Evolutionary conservation across 495 filamentous ascomycete species (phyloP), one percentile per base, ranked within the genome.

Genomic region (Annulohypoxylon stygium): DNA sequence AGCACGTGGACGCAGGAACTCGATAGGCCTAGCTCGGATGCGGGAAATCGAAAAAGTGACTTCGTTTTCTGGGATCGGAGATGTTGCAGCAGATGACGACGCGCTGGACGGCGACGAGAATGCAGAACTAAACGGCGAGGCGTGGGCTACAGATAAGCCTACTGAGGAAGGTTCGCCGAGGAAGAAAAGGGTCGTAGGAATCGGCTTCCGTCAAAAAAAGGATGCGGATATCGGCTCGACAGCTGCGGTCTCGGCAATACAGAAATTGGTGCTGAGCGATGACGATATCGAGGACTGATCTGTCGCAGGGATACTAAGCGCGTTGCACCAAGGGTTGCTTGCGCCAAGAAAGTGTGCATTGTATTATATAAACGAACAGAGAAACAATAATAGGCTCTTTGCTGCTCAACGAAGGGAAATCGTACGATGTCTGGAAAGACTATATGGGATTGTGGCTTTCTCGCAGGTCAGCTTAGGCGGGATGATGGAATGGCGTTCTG

Each of bases 281-380:
- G 96, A 99, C 85, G 96, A 99, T 86, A 98, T 99, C 81, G 93
- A 94, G 80, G 95, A 98, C 77, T 88, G 30, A 61, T 2, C 36
- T 20, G 43, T 20, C 6, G n/a, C 33, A 4, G 30, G 30, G 30
- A 30, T 6, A 30, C 30, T 30, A 30, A 3, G 5, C 5, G 30
- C 30, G 30, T 6, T 30, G 5, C 30, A 30, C 30, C 0, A 30
- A 30, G 30, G 30, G 30, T 20, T 16, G 7, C 30, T 37, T 18
- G n/a, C 5, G 7, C 25, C 4, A 34, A 26, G 14, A 8, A 16
- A 1, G 4, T 16, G 33, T n/a, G 33, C 5, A 10, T 30, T 57
- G 33, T 57, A 33, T 30, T 36, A n/a, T 57, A 57, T 4, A 33
- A 37, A 36, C 33, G 12, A 14, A 12, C 7, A 39, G 11, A 39